phyloP scores from a whole-genome alignment of 2,329 filamentous ascomycete species.

The Cryphonectria parasitica region DNA sequence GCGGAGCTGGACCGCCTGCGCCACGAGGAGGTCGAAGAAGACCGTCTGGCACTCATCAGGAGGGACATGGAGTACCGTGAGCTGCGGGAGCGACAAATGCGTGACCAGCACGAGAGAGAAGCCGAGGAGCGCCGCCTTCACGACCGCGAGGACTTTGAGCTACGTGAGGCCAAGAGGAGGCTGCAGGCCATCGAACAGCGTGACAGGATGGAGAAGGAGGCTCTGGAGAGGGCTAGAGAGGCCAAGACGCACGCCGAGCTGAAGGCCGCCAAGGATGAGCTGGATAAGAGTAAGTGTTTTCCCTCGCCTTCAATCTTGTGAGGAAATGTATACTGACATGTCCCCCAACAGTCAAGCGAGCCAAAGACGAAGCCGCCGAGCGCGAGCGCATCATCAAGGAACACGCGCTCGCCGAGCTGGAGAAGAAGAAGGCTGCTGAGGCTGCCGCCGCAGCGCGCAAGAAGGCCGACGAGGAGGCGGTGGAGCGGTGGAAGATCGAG shows the following conservation, averaged over 20 bases:
- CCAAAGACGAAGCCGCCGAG: conserved; percentile 52
- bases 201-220: conserved; percentile 40
- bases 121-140: conserved; percentile 32
- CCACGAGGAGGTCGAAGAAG: conserved; percentile 35
- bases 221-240: conserved; percentile 44
- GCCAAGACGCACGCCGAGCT: conserved; percentile 54
- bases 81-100: conserved; percentile 21
- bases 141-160: conserved; percentile 40
- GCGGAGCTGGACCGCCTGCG: conserved; percentile 46
- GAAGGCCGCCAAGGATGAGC: conserved; percentile 51
- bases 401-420: conserved; percentile 52
- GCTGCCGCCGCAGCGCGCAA: conserved; percentile 50
- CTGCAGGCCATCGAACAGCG: conserved; percentile 45
- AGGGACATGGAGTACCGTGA: conserved; percentile 45
- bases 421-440: conserved; percentile 49
- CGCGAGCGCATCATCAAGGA: conserved; percentile 57
- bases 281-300: conserved; percentile 42
- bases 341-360: conserved; percentile 41
- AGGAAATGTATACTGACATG: background rate
- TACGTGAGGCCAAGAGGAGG: conserved; percentile 44
- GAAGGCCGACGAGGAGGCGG: conserved; percentile 53
- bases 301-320: background rate
- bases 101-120: conserved; percentile 29
- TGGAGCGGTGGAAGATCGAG: conserved; percentile 56
- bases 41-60: conserved; percentile 42